Base-by-base conservation (phyloP, 1,284 basidiomycete species). In the Schizopora paradoxa region DNA sequence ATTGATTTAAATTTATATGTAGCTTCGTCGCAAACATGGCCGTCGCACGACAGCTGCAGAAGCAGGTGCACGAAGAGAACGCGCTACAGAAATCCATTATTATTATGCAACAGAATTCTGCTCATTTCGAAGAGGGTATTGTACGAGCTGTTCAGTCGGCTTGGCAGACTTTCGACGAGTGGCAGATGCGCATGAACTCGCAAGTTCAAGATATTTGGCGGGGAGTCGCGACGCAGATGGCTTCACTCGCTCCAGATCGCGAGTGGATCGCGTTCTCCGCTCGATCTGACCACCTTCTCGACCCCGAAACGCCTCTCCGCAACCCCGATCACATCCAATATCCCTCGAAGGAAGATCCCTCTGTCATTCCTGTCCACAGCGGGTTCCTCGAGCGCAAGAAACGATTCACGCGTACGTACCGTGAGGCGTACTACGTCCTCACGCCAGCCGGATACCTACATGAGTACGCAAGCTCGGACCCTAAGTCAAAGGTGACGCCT, bases 181-280 rank as follows among this genome's bases (percentile, higher is more conserved):
- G 95, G 95, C 86, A 92, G 54, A 78, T 86, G 5, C 88, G 95
- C 59, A 91, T 92, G 76, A 80, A 83, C 29, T 63, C 70, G 40
- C 74, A 85, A 37, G 80, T 93, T 13, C 86, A 92, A 63, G 84
- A 91, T 54, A 85, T 86, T 1, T 94, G 89, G 79, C 74, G 77
- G 50, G 67, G 69, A 13, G 78, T 98, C 51, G 83, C 88, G 37
- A 69, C 76, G 47, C 77, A 86, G 60, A 91, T 98, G 82, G 79
- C 83, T 35, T 76, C 82, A 28, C 79, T 99, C 48, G 82, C 89
- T 48, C 86, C 96, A 3, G 93, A 97, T 63, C 75, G 87, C 49
- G 96, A 99, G 66, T 99, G 95, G 95, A 91, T 98, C 56, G 80
- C 91, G 13, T 99, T 99, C 65, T 86, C 91, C 14, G 92, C 91